Conservation (phyloP, 306 rosid genomes). For the Rubus parviflorus region DNA sequence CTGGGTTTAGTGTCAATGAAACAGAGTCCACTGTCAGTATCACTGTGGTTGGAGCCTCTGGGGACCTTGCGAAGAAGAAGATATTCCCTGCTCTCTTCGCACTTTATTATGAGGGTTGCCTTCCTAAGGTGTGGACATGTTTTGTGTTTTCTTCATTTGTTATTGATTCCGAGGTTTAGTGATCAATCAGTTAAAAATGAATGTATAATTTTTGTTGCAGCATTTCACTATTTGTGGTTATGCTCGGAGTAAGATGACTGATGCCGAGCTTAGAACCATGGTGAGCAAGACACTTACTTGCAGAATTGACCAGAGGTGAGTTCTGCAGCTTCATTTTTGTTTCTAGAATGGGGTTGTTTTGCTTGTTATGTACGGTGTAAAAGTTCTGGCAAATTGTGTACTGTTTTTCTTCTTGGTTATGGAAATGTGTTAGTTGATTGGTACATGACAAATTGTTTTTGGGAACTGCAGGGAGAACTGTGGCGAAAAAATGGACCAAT, state of each 20-base stretch:
- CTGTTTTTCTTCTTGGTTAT: background rate
- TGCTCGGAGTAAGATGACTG: conserved; percentile 93
- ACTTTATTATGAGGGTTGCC: conserved; percentile 81
- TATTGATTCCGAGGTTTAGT: conserved; percentile 11
- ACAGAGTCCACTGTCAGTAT: conserved; percentile 63
- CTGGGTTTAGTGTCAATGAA: conserved; percentile 26
- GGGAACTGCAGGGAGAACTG: conserved; percentile 75
- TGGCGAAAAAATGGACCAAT: conserved; percentile 74
- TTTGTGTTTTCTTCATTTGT: background rate
- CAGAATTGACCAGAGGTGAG: conserved; percentile 83
- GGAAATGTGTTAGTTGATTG: conserved; percentile 10
- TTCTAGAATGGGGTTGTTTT: background rate
- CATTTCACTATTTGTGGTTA: conserved; percentile 79
- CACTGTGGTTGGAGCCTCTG: conserved; percentile 93
- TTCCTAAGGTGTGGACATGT: conserved; percentile 59
- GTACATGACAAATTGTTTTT: conserved; percentile 20
- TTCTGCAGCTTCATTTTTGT: conserved; percentile 6
- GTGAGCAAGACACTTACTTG: conserved; percentile 94
- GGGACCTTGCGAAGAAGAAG: conserved; percentile 95
- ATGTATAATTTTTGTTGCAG: conserved; percentile 31
- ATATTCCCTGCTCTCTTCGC: conserved; percentile 95
- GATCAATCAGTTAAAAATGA: background rate
- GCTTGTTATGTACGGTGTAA: background rate
- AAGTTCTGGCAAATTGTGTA: background rate
- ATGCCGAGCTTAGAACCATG: conserved; percentile 77